These are phyloP conservation scores for Paramarasmius palmivorus DNA, from an alignment of 1,284 basidiomycete species.

Conservation along the genomic window DNA sequence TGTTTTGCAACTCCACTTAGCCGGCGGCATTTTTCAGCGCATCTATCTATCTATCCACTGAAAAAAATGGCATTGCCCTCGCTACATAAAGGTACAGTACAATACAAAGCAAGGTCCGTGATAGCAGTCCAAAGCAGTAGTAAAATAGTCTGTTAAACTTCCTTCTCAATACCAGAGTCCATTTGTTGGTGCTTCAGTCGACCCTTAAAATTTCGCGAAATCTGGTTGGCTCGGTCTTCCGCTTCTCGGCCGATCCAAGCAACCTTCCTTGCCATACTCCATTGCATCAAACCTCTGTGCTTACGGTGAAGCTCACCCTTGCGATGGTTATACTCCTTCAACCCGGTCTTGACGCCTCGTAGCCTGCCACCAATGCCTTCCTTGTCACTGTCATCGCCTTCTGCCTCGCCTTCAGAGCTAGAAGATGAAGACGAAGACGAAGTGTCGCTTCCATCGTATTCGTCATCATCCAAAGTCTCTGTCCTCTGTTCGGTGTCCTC, in stretches of 20 bases:
- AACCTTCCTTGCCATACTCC: constrained; percentile 36
- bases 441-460: constrained; percentile 12
- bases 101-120: background rate
- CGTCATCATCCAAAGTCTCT: constrained; percentile 16
- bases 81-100: background rate
- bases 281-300: constrained; percentile 46
- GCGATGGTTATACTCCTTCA: constrained; percentile 25
- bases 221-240: constrained; percentile 29
- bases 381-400: constrained; percentile 15
- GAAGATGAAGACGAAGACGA: constrained; percentile 11
- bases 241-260: constrained; percentile 36
- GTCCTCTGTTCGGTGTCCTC: constrained; percentile 29
- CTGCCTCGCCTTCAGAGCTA: constrained; percentile 8
- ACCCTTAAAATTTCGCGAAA: constrained; percentile 31
- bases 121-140: background rate
- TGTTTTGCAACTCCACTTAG: background rate
- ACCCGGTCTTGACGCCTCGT: constrained; percentile 19
- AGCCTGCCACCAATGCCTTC: constrained; percentile 14
- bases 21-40: background rate
- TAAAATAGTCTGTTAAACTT: constrained; percentile 27
- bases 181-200: constrained; percentile 32
- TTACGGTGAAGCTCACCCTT: constrained; percentile 36
- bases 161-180: constrained; percentile 34
- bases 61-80: too few relatives aligned
- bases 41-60: background rate